Conservation (phyloP, 1,284 basidiomycete genomes). For the Fistulina hepatica region DNA sequence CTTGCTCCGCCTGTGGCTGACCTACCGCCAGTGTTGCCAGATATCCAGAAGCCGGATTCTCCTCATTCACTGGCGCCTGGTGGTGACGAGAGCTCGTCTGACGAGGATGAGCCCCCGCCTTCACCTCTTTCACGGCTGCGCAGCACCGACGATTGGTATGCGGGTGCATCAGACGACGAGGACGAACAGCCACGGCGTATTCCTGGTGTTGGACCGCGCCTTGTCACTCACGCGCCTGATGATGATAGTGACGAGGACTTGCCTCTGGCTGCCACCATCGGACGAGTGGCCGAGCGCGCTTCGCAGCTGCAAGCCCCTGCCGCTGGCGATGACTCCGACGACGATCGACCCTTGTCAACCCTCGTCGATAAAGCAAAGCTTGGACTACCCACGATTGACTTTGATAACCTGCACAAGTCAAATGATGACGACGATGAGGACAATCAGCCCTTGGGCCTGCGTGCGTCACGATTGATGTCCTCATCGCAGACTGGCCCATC, state of each 20-base stretch:
- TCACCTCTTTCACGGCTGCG: conserved; percentile 14
- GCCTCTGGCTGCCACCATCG: conserved; percentile 55
- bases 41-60: conserved; percentile 33
- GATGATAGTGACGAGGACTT: conserved; percentile 65
- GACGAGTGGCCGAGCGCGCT: conserved; percentile 34
- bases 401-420: conserved; percentile 24
- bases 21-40: conserved; percentile 47
- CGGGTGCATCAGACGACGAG: conserved; percentile 54
- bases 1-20: conserved; percentile 26
- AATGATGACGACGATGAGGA: conserved; percentile 41
- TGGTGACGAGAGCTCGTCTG: conserved; percentile 29
- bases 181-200: conserved; percentile 36
- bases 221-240: conserved; percentile 25
- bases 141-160: conserved; percentile 38
- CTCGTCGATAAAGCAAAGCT: conserved; percentile 44
- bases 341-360: conserved; percentile 60
- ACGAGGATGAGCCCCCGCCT: conserved; percentile 37
- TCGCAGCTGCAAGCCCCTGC: conserved; percentile 18
- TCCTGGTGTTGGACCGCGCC: conserved; percentile 43
- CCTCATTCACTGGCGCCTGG: conserved; percentile 33
- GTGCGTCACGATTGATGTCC: conserved; percentile 36
- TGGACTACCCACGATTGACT: conserved; percentile 34
- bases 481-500: conserved; percentile 15
- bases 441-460: conserved; percentile 56
- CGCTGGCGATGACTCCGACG: conserved; percentile 43